Evolutionary conservation across 2,329 filamentous ascomycete genomes (phyloP), one percentile per base, ranked within the genome.

Genomic region (Exophiala sideris): DNA sequence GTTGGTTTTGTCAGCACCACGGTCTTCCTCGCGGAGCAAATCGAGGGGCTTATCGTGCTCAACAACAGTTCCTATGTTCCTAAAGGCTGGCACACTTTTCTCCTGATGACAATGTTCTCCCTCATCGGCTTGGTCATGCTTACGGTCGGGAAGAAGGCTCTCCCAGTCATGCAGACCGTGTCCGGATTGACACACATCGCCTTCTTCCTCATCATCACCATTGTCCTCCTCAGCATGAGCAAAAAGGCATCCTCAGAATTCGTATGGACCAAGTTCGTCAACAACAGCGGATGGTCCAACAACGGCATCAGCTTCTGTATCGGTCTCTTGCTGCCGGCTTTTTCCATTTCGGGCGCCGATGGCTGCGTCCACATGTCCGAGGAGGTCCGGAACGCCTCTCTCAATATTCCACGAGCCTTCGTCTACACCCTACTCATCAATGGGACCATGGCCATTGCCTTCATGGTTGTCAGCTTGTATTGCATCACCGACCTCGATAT

Each of bases 281-380:
- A 78, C 48, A 65, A 69, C 0, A 73, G 75, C 1, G 71, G 65
- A 0, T 80, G 75, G 75, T 57, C 66, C 4, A 69, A 66, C 0
- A 65, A 74, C 29, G 76, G 70, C 0, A 35, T 78, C 3, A 73
- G 76, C 0, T 79, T 75, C 53, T 71, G 71, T 65, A 68, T 76
- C 12, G 76, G 71, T 12, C 14, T 20, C 16, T 59, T 66, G 50
- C 50, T 66, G 5, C 62, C 64, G 10, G 58, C 60, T 8, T 61
- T 61, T 8, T 67, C 61, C 46, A 60, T 61, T 14, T 65, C 67
- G 24, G 48, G 59, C 1, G 66, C 65, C 8, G 56, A 56, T 35
- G 44, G 45, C 16, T 32, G 50, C 6, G 53, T 51, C 12, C 63
- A 64, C 33, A 54, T 46, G 67, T 4, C 14, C 39, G 71, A 73